Evolutionary conservation across 2,329 filamentous ascomycete genomes (phyloP).

Genomic region (Aspergillus niger): DNA sequence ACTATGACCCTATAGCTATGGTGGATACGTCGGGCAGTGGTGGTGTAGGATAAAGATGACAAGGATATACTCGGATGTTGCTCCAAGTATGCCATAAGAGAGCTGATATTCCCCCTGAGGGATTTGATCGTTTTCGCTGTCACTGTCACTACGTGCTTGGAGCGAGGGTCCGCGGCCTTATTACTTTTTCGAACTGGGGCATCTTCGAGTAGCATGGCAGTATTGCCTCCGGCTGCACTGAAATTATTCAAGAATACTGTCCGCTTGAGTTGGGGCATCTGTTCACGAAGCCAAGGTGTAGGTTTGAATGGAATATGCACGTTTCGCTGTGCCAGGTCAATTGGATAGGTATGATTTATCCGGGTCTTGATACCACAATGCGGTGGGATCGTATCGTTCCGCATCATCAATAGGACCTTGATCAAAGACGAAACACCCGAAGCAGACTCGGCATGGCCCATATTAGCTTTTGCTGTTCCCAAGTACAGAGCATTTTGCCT

Average conservation of each 20-base stretch:
- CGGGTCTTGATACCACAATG: conserved; percentile 41
- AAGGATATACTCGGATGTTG: conserved; percentile 42
- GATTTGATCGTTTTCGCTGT: conserved; percentile 48
- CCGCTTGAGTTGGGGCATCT: conserved; percentile 32
- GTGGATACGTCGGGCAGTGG: conserved; percentile 59
- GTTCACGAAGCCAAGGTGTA: conserved; percentile 38
- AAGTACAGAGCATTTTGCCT: conserved; percentile 55
- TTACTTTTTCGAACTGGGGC: conserved; percentile 46
- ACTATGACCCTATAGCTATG: conserved; percentile 35
- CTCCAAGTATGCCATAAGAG: conserved; percentile 57
- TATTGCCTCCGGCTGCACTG: conserved; percentile 71
- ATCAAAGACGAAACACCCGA: conserved; percentile 52
- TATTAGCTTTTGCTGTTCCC: conserved; percentile 65
- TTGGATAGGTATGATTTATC: conserved; percentile 50
- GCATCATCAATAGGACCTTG: conserved; percentile 42
- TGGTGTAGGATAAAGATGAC: conserved; percentile 63
- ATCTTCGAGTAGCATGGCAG: conserved; percentile 66
- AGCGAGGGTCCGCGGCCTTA: conserved; percentile 51
- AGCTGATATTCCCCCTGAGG: conserved; percentile 58
- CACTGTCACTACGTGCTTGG: conserved; percentile 59
- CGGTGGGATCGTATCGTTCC: conserved; percentile 33
- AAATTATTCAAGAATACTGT: conserved; percentile 65
- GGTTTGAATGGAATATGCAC: conserved; percentile 50
- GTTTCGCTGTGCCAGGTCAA: conserved; percentile 45
- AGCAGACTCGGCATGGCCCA: conserved; percentile 65